These are phyloP conservation scores for Polygonum maritimum DNA, from an alignment of 148 eudicot species.

Conservation along the genomic window DNA sequence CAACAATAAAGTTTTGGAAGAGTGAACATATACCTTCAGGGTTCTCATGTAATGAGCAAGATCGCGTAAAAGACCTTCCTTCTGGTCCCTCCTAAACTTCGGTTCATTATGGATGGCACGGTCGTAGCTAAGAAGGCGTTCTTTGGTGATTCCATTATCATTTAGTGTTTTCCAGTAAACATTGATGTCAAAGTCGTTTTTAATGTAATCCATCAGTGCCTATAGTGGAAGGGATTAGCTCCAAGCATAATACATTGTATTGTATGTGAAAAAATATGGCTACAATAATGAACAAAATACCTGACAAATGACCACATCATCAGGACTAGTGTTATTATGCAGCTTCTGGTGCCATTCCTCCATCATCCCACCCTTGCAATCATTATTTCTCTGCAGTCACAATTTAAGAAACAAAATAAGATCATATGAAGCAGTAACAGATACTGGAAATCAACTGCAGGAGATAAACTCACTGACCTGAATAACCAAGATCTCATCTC, in stretches of 20 bases:
- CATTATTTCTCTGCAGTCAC: slow-evolving; percentile 70
- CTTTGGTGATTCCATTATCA: slow-evolving; percentile 91
- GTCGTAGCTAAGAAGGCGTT: slow-evolving; percentile 95
- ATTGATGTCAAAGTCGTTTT: slow-evolving; percentile 67
- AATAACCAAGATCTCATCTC: slow-evolving; percentile 95
- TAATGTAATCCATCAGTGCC: slow-evolving; percentile 86
- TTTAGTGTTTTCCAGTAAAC: slow-evolving; percentile 91
- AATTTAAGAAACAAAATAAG: not conserved
- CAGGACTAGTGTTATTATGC: slow-evolving; percentile 98
- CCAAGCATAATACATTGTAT: not conserved
- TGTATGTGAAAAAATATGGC: not conserved
- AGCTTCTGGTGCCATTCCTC: slow-evolving; percentile 99
- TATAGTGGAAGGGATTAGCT: slow-evolving; percentile 19
- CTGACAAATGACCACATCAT: slow-evolving; percentile 97
- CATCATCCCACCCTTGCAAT: slow-evolving; percentile 96
- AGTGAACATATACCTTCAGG: slow-evolving; percentile 51
- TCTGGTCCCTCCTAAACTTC: slow-evolving; percentile 69
- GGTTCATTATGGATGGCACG: slow-evolving; percentile 95
- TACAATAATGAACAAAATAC: slow-evolving; percentile 21
- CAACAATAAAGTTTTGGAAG: not conserved
- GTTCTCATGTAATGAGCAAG: slow-evolving; percentile 90
- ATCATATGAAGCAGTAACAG: not conserved
- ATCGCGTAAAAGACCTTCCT: slow-evolving; percentile 92
- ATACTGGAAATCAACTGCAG: not conserved
- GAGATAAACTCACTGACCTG: slow-evolving; percentile 33